A percentile compares a stretch with the other conserved stretches of the same genome.
Evolutionary conservation across 2,329 filamentous ascomycete species (phyloP).

Genomic region (Penicillium sp.): DNA sequence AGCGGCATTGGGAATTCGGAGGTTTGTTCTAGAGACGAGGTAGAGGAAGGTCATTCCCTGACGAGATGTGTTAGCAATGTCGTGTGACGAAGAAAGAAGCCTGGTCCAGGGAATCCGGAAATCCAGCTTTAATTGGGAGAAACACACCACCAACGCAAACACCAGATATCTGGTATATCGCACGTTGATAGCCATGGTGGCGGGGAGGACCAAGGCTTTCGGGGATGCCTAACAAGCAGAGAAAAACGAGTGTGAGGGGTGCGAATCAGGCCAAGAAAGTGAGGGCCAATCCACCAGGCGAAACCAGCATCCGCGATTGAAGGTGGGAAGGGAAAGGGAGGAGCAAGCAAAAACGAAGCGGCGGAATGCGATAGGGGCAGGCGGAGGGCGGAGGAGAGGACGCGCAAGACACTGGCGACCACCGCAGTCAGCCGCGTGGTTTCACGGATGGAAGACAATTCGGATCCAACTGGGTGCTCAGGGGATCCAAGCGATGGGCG

Average conservation of each 20-base stretch:
- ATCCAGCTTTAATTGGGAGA: no score
- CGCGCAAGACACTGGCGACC: slow-evolving; percentile 27
- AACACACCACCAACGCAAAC: slow-evolving; percentile 79
- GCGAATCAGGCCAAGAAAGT: slow-evolving; percentile 14
- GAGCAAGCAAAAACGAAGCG: not conserved
- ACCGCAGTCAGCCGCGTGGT: slow-evolving; percentile 28
- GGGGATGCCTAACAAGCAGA: no score
- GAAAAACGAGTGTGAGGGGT: slow-evolving; percentile 15
- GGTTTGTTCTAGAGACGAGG: slow-evolving; percentile 72
- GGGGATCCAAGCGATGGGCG: slow-evolving; percentile 7
- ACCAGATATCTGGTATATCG: slow-evolving; percentile 67
- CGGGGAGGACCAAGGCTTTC: no score
- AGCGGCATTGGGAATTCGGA: slow-evolving; percentile 39
- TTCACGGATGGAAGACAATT: slow-evolving; percentile 22
- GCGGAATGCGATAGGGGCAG: slow-evolving; percentile 10
- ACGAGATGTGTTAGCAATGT: slow-evolving; percentile 1
- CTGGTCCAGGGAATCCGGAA: not conserved
- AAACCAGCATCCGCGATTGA: slow-evolving; percentile 9
- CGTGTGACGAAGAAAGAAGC: not conserved
- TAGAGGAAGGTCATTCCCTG: slow-evolving; percentile 74
- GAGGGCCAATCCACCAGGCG: slow-evolving; percentile 14
- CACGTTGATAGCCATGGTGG: slow-evolving; percentile 26
- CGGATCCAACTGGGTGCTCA: slow-evolving; percentile 3
- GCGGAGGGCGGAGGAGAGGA: slow-evolving; percentile 15
- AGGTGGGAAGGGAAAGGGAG: not conserved